Evolutionary conservation across 2,329 filamentous ascomycete genomes (phyloP), one percentile per base, ranked within the genome.

Genomic region (Phyllosticta capitalensis): DNA sequence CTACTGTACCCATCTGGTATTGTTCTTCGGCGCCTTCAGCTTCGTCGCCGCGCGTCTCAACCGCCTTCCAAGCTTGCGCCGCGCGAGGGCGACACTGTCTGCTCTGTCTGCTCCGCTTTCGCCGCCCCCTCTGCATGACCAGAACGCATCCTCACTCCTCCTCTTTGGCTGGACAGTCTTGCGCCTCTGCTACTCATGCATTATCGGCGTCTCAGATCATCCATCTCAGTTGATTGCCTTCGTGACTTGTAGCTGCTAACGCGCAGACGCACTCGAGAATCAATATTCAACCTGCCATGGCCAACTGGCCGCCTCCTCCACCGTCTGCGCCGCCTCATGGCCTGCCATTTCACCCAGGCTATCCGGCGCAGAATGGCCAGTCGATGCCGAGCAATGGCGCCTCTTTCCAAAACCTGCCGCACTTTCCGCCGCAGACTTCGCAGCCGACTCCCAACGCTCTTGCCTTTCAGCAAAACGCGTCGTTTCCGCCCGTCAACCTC

Each of bases 391-490:
- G 30, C 48, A 30, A 26, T 21, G 48, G 49, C 1, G n/a, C 53
- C n/a, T 28, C 38, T 22, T 60, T 52, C 30, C 58, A 60, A 24
- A 52, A 54, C 38, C 51, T 20, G 19, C 57, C 38, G 52, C 57
- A 28, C 24, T 30, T 59, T 26, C 54, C 58, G 30, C 57, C 38
- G 52, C 57, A 33, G 22, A 26, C 20, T 17, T 54, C 52, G 24
- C 52, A 26, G 33, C 56, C 55, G 28, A 50, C 49, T 50, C 58
- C 55, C 22, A 33, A 24, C 14, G 54, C 54, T 20, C 30, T 52
- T 48, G 62, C 58, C n/a, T 59, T 64, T 21, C 62, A 62, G 52
- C 66, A 68, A 33, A 66, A 66, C 56, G 55, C 64, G 50, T 64
- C 64, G 54, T 63, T 66, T 21, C 62, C 65, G 10, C 63, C 55